These are phyloP conservation scores for Pseudogymnoascus sp. DNA, from an alignment of 2,329 filamentous ascomycete species.

Conservation along the genomic window DNA sequence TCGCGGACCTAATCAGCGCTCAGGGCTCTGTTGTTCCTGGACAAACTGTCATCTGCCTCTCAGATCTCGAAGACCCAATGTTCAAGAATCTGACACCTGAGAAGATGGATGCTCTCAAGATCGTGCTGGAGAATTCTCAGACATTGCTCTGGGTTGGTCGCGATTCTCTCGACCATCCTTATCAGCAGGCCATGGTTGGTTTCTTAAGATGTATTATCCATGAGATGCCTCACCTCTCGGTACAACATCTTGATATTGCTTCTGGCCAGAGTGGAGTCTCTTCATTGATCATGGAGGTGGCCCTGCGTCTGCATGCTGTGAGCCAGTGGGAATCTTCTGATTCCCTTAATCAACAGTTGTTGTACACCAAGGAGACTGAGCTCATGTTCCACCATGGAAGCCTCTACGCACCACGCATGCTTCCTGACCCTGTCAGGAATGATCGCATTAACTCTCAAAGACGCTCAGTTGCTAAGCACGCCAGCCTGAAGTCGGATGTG, in stretches of 20 bases:
- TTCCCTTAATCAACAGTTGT: background rate
- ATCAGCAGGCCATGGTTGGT: constrained; percentile 12
- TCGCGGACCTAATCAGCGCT: background rate
- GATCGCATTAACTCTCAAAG: background rate
- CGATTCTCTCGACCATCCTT: constrained; percentile 16
- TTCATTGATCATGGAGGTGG: background rate
- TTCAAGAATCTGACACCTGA: constrained; percentile 20
- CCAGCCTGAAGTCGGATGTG: constrained; percentile 6
- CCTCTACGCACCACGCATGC: background rate
- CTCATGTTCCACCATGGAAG: background rate
- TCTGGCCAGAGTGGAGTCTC: background rate
- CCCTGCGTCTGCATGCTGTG: background rate
- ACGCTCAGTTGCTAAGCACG: constrained; percentile 9
- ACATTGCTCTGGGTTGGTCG: constrained; percentile 20
- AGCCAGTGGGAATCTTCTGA: background rate
- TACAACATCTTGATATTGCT: background rate
- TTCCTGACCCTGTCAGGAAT: background rate
- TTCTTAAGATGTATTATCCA: background rate
- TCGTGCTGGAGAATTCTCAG: constrained; percentile 13
- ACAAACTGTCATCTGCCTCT: constrained; percentile 19
- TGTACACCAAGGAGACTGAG: background rate
- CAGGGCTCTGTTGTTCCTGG: constrained; percentile 15
- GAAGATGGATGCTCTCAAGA: constrained; percentile 21
- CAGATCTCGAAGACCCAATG: constrained; percentile 28
- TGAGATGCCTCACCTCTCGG: background rate